A percentile compares a stretch with the other conserved stretches of the same genome.
phyloP scores from a whole-genome alignment of 768 basidiomycete genomes.

The Russula virescens region DNA sequence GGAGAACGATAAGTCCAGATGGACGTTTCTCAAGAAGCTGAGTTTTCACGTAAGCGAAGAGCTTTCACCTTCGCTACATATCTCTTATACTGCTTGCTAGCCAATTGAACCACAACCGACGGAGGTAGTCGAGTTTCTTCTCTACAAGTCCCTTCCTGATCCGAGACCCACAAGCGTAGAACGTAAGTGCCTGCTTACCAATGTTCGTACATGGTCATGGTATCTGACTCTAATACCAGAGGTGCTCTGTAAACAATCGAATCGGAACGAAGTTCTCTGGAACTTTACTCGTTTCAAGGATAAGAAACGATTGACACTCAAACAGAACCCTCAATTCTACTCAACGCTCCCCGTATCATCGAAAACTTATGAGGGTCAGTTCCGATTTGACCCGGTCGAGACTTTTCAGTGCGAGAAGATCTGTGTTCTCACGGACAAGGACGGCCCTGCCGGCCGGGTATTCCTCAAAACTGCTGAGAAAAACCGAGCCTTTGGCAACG shows the following conservation, averaged over 20 bases:
- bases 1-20: too few relatives aligned
- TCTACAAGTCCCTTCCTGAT: conserved; percentile 2
- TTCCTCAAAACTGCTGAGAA: neutral
- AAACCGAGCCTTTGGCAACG: conserved; percentile 1
- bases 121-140: neutral
- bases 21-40: too few relatives aligned
- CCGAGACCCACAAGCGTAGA: neutral
- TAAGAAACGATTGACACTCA: conserved; percentile 3
- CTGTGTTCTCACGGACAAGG: conserved; percentile 4
- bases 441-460: neutral
- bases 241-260: neutral
- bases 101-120: neutral
- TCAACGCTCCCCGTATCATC: neutral
- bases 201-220: neutral
- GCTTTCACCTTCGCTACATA: too few relatives aligned
- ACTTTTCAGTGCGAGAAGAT: neutral
- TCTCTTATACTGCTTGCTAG: neutral
- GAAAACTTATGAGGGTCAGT: neutral
- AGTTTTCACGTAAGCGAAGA: too few relatives aligned
- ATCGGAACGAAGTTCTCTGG: conserved; percentile 9
- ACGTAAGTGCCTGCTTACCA: neutral
- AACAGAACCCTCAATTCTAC: conserved; percentile 17
- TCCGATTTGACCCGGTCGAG: neutral
- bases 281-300: conserved; percentile 6
- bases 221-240: conserved; percentile 4